These are phyloP conservation scores for Elsinoe australis DNA, from an alignment of 2,329 filamentous ascomycete species.

Conservation along the genomic window DNA sequence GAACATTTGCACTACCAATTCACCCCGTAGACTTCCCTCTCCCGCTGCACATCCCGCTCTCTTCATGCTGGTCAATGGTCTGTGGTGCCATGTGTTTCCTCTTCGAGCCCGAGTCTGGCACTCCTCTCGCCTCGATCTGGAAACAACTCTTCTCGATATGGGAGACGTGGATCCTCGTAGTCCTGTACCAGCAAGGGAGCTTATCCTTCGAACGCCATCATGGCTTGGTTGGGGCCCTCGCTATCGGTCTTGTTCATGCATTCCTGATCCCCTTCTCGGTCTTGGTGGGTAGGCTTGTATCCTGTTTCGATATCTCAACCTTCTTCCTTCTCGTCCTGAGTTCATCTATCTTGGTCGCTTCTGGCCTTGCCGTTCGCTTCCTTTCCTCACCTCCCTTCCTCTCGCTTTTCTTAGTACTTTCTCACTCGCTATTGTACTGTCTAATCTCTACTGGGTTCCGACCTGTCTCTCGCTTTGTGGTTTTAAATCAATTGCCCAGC, in stretches of 20 bases:
- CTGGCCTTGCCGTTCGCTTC: slow-evolving; percentile 8
- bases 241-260: not conserved
- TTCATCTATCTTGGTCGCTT: not conserved
- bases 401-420: not conserved
- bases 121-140: slow-evolving; percentile 1
- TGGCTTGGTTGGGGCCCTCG: slow-evolving; percentile 13
- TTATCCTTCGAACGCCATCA: slow-evolving; percentile 14
- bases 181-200: slow-evolving; percentile 2
- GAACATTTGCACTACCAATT: slow-evolving; percentile 7
- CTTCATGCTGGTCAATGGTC: not conserved
- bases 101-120: slow-evolving; percentile 4
- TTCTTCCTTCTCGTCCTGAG: slow-evolving; percentile 1
- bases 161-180: slow-evolving; percentile 5
- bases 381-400: not conserved
- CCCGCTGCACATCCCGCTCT: not conserved
- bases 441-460: not conserved
- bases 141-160: slow-evolving; percentile 14
- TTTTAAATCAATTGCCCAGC: too few relatives aligned
- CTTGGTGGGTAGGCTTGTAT: slow-evolving; percentile 11
- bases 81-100: slow-evolving; percentile 12
- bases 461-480: slow-evolving; percentile 3
- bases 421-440: slow-evolving; percentile 6
- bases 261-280: slow-evolving; percentile 3
- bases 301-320: not conserved
- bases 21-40: not conserved